phyloP scores from a whole-genome alignment of 345 rosid genomes.

The Geranium brycei region DNA sequence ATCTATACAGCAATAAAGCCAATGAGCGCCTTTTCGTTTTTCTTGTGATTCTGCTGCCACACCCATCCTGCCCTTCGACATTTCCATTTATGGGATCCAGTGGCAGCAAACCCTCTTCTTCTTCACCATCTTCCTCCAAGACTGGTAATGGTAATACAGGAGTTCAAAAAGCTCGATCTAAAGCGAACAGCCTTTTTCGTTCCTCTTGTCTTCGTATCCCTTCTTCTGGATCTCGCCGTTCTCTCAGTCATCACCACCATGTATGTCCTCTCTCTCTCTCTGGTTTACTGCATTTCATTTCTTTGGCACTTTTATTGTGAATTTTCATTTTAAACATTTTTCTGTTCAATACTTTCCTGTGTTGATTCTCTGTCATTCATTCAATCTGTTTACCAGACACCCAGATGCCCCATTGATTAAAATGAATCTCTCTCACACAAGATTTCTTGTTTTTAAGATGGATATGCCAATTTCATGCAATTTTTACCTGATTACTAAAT shows the following conservation, averaged over 20 bases:
- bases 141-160: not conserved
- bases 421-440: too few relatives aligned
- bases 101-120: not conserved
- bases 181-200: not conserved
- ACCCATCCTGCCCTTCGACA: not conserved
- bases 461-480: too few relatives aligned
- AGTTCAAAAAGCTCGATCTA: not conserved
- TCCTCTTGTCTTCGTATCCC: not conserved
- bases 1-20: not conserved
- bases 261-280: not conserved
- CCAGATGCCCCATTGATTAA: too few relatives aligned
- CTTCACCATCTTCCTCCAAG: not conserved
- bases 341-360: not conserved
- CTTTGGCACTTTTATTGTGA: not conserved
- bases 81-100: not conserved
- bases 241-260: not conserved
- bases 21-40: not conserved
- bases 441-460: too few relatives aligned
- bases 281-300: not conserved
- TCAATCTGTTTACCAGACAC: not conserved
- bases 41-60: too few relatives aligned
- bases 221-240: not conserved
- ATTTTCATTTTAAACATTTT: too few relatives aligned
- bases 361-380: not conserved
- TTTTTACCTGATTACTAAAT: too few relatives aligned